Base-by-base conservation (phyloP, 495 filamentous ascomycete genomes). In the Platismatia glauca region DNA sequence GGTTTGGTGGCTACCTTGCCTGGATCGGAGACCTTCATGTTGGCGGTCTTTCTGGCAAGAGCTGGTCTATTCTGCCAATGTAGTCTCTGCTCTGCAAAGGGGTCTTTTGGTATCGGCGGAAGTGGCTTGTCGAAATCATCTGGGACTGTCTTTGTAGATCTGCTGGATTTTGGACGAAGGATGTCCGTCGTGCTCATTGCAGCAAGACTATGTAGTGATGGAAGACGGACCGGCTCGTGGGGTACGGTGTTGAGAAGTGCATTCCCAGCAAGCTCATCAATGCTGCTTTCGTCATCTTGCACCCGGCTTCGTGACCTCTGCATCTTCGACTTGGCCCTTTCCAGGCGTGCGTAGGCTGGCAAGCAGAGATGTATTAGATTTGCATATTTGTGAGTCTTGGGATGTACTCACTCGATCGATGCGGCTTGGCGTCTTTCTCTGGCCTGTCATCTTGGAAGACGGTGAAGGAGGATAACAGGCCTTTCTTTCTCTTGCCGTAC, bases 231-330 rank as follows among this genome's bases (percentile, higher is more conserved):
- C 12, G 60, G 53, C 52, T 64, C 33, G 16, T 64, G 60, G 46
- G 60, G 59, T 20, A 64, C 35, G 56, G 70, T 67, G 29, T 71
- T 66, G 13, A 75, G 65, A 29, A 75, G 63, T 22, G 66, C 70
- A 55, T 62, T 70, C n/a, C 57, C 46, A 58, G 67, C 74, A 55
- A 75, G 62, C 27, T 76, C 74, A 58, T 73, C 69, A 53, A 53
- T 53, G 35, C 72, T 64, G 41, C 61, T 71, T 55, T 69, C 64
- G 39, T 68, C 66, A 48, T 68, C 64, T 15, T 57, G 38, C 52
- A 37, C 41, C 31, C 63, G 50, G 8, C 39, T 52, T 20, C 53
- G 39, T 8, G 66, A 61, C 56, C 64, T 68, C 63, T 66, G 65
- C 55, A 58, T 63, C 31, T 60, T 22, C 7, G 59, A 43, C 29